Conservation (phyloP, 1,284 basidiomycete genomes). For the Mrakiaceae sp. region DNA sequence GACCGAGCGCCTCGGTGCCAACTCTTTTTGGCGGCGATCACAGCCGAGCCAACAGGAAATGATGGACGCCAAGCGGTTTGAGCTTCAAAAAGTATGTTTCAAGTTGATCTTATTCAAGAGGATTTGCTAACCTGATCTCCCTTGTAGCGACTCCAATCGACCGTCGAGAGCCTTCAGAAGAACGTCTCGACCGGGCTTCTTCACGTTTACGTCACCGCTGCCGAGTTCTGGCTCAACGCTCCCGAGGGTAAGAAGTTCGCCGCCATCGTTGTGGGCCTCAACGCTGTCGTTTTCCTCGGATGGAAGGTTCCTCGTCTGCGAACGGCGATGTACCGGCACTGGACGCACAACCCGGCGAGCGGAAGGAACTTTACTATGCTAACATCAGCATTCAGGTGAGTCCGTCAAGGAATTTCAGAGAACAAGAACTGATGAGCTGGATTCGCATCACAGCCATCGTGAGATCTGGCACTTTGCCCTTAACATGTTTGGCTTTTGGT, state of each 20-base stretch:
- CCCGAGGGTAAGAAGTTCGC: conserved; percentile 5
- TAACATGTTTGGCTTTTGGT: conserved; percentile 15
- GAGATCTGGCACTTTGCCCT: conserved; percentile 13
- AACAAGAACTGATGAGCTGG: background rate
- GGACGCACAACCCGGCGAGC: conserved; percentile 2
- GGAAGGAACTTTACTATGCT: conserved; percentile 10
- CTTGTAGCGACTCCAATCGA: background rate
- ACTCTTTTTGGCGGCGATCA: conserved; percentile 9
- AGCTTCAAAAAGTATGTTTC: conserved; percentile 4
- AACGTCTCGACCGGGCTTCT: background rate
- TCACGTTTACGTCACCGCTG: conserved; percentile 8
- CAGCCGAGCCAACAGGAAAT: conserved; percentile 8
- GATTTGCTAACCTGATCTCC: background rate
- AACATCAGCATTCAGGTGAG: conserved; percentile 7
- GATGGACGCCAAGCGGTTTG: conserved; percentile 13
- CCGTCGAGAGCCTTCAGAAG: conserved; percentile 5
- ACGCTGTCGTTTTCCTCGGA: conserved; percentile 7
- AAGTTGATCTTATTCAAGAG: background rate
- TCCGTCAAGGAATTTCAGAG: background rate
- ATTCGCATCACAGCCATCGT: background rate
- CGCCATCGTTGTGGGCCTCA: background rate
- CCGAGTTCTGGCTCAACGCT: conserved; percentile 14
- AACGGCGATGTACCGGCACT: background rate
- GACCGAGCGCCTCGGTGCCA: conserved; percentile 10
- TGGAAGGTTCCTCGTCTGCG: background rate